A percentile compares a stretch with the other conserved stretches of the same genome.
phyloP scores from a whole-genome alignment of 768 basidiomycete species.

The Exidia glandulosa region DNA sequence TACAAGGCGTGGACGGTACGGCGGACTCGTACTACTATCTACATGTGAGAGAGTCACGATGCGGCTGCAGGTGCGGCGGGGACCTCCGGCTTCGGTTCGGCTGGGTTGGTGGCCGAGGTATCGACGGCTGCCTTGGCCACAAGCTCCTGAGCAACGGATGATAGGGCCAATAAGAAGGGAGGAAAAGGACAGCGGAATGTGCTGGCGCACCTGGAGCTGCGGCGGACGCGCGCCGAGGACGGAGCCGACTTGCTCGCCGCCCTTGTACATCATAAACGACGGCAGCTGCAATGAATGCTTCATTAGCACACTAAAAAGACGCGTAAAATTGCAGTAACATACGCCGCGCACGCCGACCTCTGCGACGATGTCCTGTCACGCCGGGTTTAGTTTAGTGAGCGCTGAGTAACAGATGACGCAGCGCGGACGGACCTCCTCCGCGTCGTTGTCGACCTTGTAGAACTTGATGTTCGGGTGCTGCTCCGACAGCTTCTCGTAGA shows the following conservation, averaged over 20 bases:
- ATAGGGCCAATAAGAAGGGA: neutral
- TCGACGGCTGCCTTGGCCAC: neutral
- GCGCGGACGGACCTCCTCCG: constrained; percentile 25
- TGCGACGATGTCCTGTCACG: constrained; percentile 25
- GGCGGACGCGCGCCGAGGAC: neutral
- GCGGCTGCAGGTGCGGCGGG: too few species aligned
- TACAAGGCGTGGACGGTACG: too few species aligned
- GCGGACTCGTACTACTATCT: too few species aligned
- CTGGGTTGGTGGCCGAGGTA: neutral
- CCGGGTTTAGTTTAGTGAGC: neutral
- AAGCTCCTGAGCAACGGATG: neutral
- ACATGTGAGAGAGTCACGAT: too few species aligned
- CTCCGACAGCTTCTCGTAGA: constrained; percentile 46
- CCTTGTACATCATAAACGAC: constrained; percentile 29
- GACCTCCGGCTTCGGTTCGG: neutral
- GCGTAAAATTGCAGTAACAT: constrained; percentile 17
- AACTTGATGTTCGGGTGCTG: constrained; percentile 33
- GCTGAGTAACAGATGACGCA: neutral
- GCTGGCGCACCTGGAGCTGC: neutral
- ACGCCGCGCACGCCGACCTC: constrained; percentile 56
- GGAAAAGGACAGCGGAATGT: neutral
- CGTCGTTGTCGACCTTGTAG: constrained; percentile 69
- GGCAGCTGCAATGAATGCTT: constrained; percentile 35
- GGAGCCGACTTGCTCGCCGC: constrained; percentile 20
- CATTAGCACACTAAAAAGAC: neutral